A percentile compares a stretch with the other conserved stretches of the same genome.
Conservation (phyloP, 371 early-diverging fungal genomes). For the Polyrhizophydium stewartii region DNA sequence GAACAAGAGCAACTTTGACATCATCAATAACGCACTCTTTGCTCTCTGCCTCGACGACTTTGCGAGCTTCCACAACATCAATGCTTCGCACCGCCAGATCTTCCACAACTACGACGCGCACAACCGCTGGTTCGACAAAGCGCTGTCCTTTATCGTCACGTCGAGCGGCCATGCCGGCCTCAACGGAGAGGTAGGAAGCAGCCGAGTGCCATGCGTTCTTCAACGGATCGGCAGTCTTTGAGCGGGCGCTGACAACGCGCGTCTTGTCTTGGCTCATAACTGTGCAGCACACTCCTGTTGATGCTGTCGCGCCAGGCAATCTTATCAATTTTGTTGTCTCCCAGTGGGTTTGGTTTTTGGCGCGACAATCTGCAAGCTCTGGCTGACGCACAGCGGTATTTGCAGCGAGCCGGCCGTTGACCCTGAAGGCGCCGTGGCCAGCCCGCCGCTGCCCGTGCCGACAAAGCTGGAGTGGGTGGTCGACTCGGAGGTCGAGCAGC, state of each 20-base stretch:
- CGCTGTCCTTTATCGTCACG: constrained; percentile 79
- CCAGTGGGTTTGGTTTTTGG: constrained; percentile 33
- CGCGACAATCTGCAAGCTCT: no score
- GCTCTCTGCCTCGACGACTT: constrained; percentile 81
- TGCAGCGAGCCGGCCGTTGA: constrained; percentile 55
- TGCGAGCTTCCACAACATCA: constrained; percentile 51
- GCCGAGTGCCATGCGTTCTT: no score
- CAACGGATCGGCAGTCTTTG: neutral
- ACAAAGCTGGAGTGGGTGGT: constrained; percentile 63
- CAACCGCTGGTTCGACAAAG: constrained; percentile 97
- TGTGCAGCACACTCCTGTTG: constrained; percentile 77
- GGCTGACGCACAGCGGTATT: neutral
- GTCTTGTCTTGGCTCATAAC: neutral
- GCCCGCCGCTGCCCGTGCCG: constrained; percentile 42
- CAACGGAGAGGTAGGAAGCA: constrained; percentile 76
- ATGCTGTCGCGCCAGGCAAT: constrained; percentile 84
- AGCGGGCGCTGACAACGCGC: neutral
- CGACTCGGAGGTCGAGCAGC: constrained; percentile 36
- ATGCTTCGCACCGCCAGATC: constrained; percentile 60
- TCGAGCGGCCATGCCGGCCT: constrained; percentile 84
- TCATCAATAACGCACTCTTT: constrained; percentile 81
- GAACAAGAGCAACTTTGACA: constrained; percentile 61
- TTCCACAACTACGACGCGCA: constrained; percentile 71
- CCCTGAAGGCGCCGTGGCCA: constrained; percentile 27
- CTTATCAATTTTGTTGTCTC: constrained; percentile 61